phyloP scores from a whole-genome alignment of 1,284 basidiomycete genomes.

The Heterobasidion occidentale region DNA sequence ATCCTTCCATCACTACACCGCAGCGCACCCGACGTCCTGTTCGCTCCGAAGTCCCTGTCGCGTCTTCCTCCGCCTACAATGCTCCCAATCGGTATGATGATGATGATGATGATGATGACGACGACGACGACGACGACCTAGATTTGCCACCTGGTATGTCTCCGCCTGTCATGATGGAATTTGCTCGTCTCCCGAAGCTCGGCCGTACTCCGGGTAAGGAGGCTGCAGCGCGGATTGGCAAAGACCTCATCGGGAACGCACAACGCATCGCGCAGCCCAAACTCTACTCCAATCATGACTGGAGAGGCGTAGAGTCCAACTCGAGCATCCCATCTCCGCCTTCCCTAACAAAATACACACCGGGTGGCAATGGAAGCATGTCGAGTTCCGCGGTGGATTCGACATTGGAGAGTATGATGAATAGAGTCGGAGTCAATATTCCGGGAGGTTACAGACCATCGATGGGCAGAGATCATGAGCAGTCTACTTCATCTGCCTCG shows the following conservation, averaged over 20 bases:
- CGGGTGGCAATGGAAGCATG: not conserved
- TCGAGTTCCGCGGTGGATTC: constrained; percentile 22
- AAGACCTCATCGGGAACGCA: constrained; percentile 48
- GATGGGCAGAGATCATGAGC: too few relatives aligned
- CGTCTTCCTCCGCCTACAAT: constrained; percentile 12
- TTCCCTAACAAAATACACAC: constrained; percentile 51
- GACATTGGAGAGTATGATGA: constrained; percentile 45
- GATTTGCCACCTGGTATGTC: constrained; percentile 70
- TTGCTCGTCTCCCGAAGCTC: constrained; percentile 54
- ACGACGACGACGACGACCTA: constrained; percentile 28
- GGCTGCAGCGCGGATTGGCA: constrained; percentile 59
- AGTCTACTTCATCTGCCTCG: too few relatives aligned
- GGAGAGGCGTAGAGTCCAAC: not conserved
- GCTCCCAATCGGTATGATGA: constrained; percentile 8
- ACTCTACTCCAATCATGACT: not conserved
- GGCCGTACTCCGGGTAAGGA: constrained; percentile 53
- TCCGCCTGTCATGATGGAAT: constrained; percentile 80
- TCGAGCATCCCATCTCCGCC: constrained; percentile 22
- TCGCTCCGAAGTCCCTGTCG: constrained; percentile 3
- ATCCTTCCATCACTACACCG: constrained; percentile 27
- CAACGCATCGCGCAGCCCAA: constrained; percentile 14
- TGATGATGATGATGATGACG: constrained; percentile 23
- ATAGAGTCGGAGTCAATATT: constrained; percentile 34
- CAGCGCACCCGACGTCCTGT: constrained; percentile 20
- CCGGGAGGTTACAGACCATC: too few relatives aligned